phyloP scores from a whole-genome alignment of 805 yeast genomes.

The Sugiyamaella qingdaonensis region DNA sequence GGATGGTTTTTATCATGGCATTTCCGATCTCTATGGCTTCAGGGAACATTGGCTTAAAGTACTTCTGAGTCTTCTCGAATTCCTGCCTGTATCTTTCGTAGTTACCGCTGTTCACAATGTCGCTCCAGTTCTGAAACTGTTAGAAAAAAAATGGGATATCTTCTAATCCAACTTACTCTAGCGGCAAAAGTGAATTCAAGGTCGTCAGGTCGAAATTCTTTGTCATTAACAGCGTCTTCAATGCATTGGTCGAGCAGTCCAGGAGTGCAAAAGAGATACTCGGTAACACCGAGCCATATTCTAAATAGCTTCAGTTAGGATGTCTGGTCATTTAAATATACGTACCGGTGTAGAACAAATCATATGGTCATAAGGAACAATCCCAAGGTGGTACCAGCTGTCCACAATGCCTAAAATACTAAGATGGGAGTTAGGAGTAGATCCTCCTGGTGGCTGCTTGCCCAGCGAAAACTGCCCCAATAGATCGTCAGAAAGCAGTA shows the following conservation, averaged over 20 bases:
- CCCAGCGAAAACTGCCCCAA: slow-evolving; percentile 76
- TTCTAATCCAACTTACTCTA: slow-evolving; percentile 33
- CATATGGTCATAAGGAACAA: slow-evolving; percentile 93
- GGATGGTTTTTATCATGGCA: slow-evolving; percentile 84
- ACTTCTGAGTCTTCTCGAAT: slow-evolving; percentile 77
- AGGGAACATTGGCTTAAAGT: slow-evolving; percentile 78
- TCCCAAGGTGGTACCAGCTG: slow-evolving; percentile 80
- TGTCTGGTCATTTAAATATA: not conserved
- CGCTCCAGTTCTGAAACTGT: slow-evolving; percentile 58
- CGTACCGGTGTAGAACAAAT: slow-evolving; percentile 83
- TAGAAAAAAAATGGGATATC: not conserved
- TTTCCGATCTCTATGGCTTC: slow-evolving; percentile 89
- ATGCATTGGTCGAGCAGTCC: slow-evolving; percentile 77
- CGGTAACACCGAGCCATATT: slow-evolving; percentile 90
- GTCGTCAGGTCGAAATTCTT: slow-evolving; percentile 80
- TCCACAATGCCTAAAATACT: slow-evolving; percentile 89
- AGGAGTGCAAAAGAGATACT: slow-evolving; percentile 82
- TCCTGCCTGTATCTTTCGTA: slow-evolving; percentile 64
- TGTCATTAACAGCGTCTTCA: slow-evolving; percentile 61
- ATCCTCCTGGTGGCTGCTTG: slow-evolving; percentile 60
- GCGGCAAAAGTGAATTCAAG: slow-evolving; percentile 91
- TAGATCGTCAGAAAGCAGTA: slow-evolving; percentile 71
- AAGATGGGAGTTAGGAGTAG: slow-evolving; percentile 76
- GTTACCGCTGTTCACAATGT: slow-evolving; percentile 69
- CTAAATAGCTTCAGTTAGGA: slow-evolving; percentile 50